phyloP scores from a whole-genome alignment of 805 yeast species.

The Zygosaccharomyces gambellarensis region DNA sequence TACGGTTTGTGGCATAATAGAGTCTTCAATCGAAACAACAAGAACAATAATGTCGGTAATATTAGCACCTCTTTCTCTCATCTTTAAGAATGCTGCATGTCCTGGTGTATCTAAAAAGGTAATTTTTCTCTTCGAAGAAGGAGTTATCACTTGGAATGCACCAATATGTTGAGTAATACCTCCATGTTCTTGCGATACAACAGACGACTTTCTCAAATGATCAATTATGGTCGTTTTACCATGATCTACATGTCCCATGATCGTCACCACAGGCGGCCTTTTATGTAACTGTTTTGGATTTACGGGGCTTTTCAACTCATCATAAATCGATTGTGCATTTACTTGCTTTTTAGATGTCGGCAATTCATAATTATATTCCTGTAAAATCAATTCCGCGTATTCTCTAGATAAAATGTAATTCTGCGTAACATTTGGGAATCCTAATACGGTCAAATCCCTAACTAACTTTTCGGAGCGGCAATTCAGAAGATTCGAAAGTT shows the following conservation, averaged over 20 bases:
- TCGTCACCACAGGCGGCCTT: slow-evolving; percentile 91
- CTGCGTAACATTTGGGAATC: slow-evolving; percentile 64
- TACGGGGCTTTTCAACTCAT: slow-evolving; percentile 52
- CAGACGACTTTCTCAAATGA: slow-evolving; percentile 73
- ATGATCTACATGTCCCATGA: slow-evolving; percentile 99
- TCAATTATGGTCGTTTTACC: slow-evolving; percentile 95
- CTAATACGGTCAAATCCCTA: slow-evolving; percentile 55
- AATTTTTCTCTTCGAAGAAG: slow-evolving; percentile 64
- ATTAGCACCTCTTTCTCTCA: slow-evolving; percentile 95
- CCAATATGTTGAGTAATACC: slow-evolving; percentile 98
- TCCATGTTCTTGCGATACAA: slow-evolving; percentile 83
- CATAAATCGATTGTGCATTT: slow-evolving; percentile 55
- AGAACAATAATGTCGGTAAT: slow-evolving; percentile 87
- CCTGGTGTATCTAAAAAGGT: slow-evolving; percentile 98
- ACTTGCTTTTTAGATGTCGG: slow-evolving; percentile 31
- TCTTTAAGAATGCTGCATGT: slow-evolving; percentile 91
- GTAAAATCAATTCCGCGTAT: slow-evolving; percentile 80
- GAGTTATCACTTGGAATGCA: slow-evolving; percentile 85
- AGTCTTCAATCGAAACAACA: slow-evolving; percentile 96
- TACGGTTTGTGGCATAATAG: slow-evolving; percentile 94
- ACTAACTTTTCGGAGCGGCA: slow-evolving; percentile 60
- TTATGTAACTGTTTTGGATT: slow-evolving; percentile 48
- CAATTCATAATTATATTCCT: slow-evolving; percentile 76
- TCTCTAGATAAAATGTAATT: slow-evolving; percentile 82
- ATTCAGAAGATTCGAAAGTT: slow-evolving; percentile 66